Evolutionary conservation across 2,329 filamentous ascomycete species (phyloP).

Genomic region (Fusarium burgessii): DNA sequence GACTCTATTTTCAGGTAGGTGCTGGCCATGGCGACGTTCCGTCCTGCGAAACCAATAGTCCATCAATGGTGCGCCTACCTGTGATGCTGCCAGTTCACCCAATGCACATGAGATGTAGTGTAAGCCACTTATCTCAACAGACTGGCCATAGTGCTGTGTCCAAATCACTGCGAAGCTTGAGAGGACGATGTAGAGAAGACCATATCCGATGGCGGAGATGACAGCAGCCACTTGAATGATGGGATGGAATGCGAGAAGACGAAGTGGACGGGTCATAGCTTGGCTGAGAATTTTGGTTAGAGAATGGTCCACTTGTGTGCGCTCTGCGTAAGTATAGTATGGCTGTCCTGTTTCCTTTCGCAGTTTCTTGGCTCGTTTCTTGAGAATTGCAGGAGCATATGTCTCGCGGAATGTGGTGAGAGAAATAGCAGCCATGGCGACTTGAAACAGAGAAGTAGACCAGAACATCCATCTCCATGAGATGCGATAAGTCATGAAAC

Average conservation of each 20-base stretch:
- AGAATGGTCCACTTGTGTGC: slow-evolving; percentile 46
- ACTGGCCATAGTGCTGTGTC: slow-evolving; percentile 65
- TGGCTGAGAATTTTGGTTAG: slow-evolving; percentile 44
- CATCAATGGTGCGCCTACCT: slow-evolving; percentile 59
- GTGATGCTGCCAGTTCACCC: slow-evolving; percentile 69
- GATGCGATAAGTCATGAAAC: slow-evolving; percentile 52
- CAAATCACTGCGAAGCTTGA: slow-evolving; percentile 72
- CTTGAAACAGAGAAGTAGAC: slow-evolving; percentile 57
- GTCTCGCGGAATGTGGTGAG: slow-evolving; percentile 54
- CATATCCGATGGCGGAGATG: slow-evolving; percentile 70
- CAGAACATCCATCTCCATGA: slow-evolving; percentile 62
- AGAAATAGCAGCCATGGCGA: slow-evolving; percentile 50
- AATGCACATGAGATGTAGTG: slow-evolving; percentile 73
- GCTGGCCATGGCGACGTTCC: slow-evolving; percentile 30
- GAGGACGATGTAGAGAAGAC: slow-evolving; percentile 72
- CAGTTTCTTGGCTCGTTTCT: slow-evolving; percentile 48
- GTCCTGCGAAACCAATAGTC: slow-evolving; percentile 52
- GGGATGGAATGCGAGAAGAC: slow-evolving; percentile 68
- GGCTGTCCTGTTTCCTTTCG: slow-evolving; percentile 49
- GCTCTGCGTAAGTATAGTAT: slow-evolving; percentile 55
- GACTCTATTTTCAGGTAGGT: slow-evolving; percentile 44
- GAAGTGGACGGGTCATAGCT: slow-evolving; percentile 66
- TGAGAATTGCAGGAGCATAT: slow-evolving; percentile 53
- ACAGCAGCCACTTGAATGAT: slow-evolving; percentile 68
- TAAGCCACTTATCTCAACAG: slow-evolving; percentile 68